phyloP scores from a whole-genome alignment of 495 filamentous ascomycete species.

The Penicillium malachiteum region DNA sequence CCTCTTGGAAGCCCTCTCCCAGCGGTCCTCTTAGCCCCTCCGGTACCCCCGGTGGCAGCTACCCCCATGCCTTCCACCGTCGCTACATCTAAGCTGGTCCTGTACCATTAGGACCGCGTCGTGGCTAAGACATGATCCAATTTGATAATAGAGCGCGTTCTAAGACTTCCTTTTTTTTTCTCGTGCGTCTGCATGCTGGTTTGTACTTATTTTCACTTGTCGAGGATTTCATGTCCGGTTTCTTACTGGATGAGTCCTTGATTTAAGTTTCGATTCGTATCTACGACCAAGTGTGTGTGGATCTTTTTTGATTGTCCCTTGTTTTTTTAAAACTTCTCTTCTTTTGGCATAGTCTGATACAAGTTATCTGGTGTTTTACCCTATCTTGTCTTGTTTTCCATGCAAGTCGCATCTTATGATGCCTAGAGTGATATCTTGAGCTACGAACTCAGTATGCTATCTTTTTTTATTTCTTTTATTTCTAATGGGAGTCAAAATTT shows the following conservation, averaged over 20 bases:
- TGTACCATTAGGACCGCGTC: background rate
- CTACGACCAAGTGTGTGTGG: background rate
- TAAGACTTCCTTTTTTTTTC: slow-evolving; percentile 2
- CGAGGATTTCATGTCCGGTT: no score
- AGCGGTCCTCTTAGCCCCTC: slow-evolving; percentile 10
- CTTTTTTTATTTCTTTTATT: background rate
- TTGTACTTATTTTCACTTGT: background rate
- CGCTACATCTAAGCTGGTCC: slow-evolving; percentile 24
- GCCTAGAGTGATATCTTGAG: no score
- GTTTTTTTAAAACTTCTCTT: background rate
- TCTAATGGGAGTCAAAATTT: background rate
- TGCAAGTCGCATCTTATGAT: background rate
- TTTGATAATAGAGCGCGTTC: no score
- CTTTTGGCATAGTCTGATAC: background rate
- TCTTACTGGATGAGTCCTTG: no score
- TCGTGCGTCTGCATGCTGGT: slow-evolving; percentile 19
- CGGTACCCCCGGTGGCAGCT: slow-evolving; percentile 13
- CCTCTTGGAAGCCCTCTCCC: slow-evolving; percentile 23
- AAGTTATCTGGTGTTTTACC: no score
- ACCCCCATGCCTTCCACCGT: slow-evolving; percentile 30
- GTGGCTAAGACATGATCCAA: no score
- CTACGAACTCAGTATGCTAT: no score
- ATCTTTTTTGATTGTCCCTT: background rate
- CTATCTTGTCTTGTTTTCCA: background rate
- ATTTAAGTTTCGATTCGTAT: no score